Evolutionary conservation across 768 basidiomycete genomes (phyloP).

Genomic region (Myochromella boudieri): DNA sequence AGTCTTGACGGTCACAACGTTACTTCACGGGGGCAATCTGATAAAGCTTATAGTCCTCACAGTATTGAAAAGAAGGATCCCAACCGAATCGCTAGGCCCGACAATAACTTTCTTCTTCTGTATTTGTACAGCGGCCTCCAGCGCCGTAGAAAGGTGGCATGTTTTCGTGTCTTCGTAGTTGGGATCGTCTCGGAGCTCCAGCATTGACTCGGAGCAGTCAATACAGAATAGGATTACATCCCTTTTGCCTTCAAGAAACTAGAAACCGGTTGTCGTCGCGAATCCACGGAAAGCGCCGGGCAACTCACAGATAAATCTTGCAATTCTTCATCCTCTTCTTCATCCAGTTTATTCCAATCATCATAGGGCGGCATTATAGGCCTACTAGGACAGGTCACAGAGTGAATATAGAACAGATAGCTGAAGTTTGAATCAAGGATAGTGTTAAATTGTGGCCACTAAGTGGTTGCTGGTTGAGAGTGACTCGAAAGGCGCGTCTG

Average conservation of each 20-base stretch:
- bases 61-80: conserved; percentile 91
- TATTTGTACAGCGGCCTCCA: conserved; percentile 83
- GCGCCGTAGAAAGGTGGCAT: conserved; percentile 74
- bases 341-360: conserved; percentile 78
- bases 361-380: conserved; percentile 62
- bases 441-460: background rate
- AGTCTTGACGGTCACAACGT: conserved; percentile 30
- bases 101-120: conserved; percentile 88
- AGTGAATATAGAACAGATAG: background rate
- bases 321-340: conserved; percentile 82
- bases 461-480: background rate
- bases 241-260: conserved; percentile 72
- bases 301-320: conserved; percentile 62
- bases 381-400: background rate
- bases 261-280: conserved; percentile 1
- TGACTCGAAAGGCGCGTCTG: conserved; percentile 16
- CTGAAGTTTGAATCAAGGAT: background rate
- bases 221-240: conserved; percentile 96
- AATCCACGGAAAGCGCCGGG: background rate
- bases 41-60: conserved; percentile 43
- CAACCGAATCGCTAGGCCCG: conserved; percentile 87
- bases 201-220: conserved; percentile 92
- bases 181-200: conserved; percentile 63
- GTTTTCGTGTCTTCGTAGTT: conserved; percentile 65
- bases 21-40: conserved; percentile 3